Base-by-base conservation (phyloP, 1,139 yeast genomes). In the Saccharomyces hybrid region DNA sequence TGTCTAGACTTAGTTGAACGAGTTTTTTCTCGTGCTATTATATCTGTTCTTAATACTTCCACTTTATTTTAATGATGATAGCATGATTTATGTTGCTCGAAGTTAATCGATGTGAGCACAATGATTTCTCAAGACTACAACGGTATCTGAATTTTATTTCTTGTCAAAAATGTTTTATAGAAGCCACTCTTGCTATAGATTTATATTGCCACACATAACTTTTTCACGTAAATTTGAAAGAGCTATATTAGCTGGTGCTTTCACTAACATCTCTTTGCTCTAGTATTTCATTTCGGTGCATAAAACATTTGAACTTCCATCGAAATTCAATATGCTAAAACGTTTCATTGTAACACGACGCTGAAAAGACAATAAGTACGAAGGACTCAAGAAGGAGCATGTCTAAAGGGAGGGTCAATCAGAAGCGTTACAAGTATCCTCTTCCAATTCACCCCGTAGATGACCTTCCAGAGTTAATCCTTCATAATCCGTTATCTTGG, bases 81-180 rank as follows among this genome's bases (percentile, higher is more conserved):
- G 68, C 55, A 61, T 60, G 50, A 47, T 59, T 50, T 57, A 56
- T 66, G 80, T 77, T 75, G 79, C 85, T 79, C 75, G 81, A 81
- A 80, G 84, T 71, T 74, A 67, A 44, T 50, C 52, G 64, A 67
- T 84, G 90, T 82, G 81, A 79, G 88, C 86, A 80, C 86, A 80
- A 64, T 74, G 84, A 81, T 81, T 82, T 82, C 85, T 83, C 86
- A 83, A 83, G 97, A 91, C 98, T 90, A 90, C 97, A 90, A 90
- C 98, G 98, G 98, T 90, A 90, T 90, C 98, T 90, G 98, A 90
- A 56, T 44, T 51, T 52, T 27, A 31, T 27, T 30, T 31, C 30
- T 28, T 48, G n/a, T 23, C 27, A 31, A 20, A 47, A 14, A 13
- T 23, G 6, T 30, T 20, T 8, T 26, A 20, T 38, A 27, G 13